These are phyloP conservation scores for Cucurbita moschata DNA, from an alignment of 306 rosid species.

Conservation along the genomic window DNA sequence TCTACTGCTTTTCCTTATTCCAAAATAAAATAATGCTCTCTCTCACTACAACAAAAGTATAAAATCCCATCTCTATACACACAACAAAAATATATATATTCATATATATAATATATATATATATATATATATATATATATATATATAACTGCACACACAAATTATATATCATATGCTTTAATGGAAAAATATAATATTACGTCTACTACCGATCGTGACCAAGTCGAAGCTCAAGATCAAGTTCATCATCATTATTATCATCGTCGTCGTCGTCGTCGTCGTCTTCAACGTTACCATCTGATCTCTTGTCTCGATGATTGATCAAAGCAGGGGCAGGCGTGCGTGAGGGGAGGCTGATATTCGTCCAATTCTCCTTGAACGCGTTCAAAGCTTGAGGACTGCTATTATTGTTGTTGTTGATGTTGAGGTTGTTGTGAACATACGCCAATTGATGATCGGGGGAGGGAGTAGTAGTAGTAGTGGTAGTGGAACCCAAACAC, in stretches of 20 bases:
- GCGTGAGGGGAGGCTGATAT: not conserved
- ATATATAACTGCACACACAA: not conserved
- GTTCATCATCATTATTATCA: conserved; percentile 10
- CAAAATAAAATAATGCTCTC: not conserved
- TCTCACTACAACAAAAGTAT: conserved; percentile 1
- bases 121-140: conserved; percentile 1
- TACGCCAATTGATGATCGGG: not conserved
- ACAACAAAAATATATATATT: not conserved
- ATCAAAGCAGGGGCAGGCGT: not conserved
- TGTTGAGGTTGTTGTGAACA: not conserved
- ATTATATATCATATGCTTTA: not conserved
- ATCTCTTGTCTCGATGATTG: conserved; percentile 7
- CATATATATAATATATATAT: not conserved
- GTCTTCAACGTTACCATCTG: conserved; percentile 13
- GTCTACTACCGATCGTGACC: conserved; percentile 43
- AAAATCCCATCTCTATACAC: not conserved
- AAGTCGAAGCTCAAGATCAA: conserved; percentile 91
- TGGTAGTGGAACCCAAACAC: conserved; percentile 10
- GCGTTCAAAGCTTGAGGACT: conserved; percentile 11
- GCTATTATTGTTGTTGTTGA: not conserved
- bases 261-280: not conserved
- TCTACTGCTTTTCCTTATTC: not conserved
- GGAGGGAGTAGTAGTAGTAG: not conserved
- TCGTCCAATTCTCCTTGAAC: conserved; percentile 3
- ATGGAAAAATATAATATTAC: not conserved